phyloP scores from a whole-genome alignment of 106 monocot species.

The Phalaenopsis equestris region DNA sequence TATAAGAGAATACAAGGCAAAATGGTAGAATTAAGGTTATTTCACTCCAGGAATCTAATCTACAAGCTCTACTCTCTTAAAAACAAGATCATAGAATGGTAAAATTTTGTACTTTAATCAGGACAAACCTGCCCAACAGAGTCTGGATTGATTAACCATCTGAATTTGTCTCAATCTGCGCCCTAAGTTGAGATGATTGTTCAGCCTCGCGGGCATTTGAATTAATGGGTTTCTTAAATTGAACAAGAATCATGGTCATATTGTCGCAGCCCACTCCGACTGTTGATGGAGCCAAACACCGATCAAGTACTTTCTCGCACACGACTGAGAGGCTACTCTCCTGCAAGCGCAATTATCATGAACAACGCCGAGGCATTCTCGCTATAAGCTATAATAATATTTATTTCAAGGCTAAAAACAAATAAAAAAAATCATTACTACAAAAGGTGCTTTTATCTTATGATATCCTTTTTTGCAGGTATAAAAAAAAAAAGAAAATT shows the following conservation, averaged over 20 bases:
- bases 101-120: background rate
- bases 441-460: too few species aligned
- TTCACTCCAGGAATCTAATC: too few species aligned
- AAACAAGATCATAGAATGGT: background rate
- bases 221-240: slow-evolving; percentile 57
- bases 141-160: background rate
- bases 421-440: too few species aligned
- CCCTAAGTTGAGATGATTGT: background rate
- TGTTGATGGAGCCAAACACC: slow-evolving; percentile 80
- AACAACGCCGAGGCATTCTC: too few species aligned
- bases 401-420: too few species aligned
- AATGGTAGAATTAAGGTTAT: background rate
- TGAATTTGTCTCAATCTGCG: background rate
- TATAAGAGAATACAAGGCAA: too few species aligned
- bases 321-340: slow-evolving; percentile 57
- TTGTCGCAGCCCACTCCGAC: slow-evolving; percentile 74
- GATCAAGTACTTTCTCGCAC: slow-evolving; percentile 74
- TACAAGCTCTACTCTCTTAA: too few species aligned
- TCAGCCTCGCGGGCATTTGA: background rate
- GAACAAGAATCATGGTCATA: slow-evolving; percentile 91
- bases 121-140: background rate
- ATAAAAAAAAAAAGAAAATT: too few species aligned
- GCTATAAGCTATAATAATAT: too few species aligned
- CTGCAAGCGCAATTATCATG: too few species aligned
- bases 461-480: too few species aligned